Base-by-base conservation (phyloP, 2,329 filamentous ascomycete species). In the Penicillium glabrum region DNA sequence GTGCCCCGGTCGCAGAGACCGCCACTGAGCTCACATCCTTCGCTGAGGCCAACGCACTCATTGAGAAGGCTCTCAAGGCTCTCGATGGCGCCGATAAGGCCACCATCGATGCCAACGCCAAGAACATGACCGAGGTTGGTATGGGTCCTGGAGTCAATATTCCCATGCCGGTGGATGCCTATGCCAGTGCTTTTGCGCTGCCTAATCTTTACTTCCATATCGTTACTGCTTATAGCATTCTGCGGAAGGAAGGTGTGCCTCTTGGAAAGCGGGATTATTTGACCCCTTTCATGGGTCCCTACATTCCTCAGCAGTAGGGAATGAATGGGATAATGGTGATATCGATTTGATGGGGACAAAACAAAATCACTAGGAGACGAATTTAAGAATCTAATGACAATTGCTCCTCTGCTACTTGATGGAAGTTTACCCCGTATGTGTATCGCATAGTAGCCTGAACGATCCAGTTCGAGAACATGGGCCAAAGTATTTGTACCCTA, bases 201-300 rank as follows among this genome's bases (percentile, higher is more conserved):
- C 46, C 53, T 16, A 55, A 55, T 31, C 23, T 51, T 21, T 46
- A 31, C 37, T 55, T 55, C 46, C 53, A 55, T 29, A 16, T 55
- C 8, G 11, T 45, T 5, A 51, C 47, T 45, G 46, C 46, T 16
- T 55, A 55, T 10, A 9, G 26, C 16, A 55, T 55, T 23, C 27
- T 55, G 46, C 53, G 53, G 5, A 55, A 55, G 53, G 53, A 55
- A 5, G 53, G 53, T 5, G 46, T 55, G 29, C 53, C 46, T 14
- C 11, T 50, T 44, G 53, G 46, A 13, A 55, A 55, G 46, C 19
- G 3, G 9, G 53, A 55, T 41, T 55, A 55, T 27, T 26, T 51
- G 3, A 13, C 10, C n/a, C 1, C 37, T 21, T 51, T 19, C 16
- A 44, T 51, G 24, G 49, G 37, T 8, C 21, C 49, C 33, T 51